phyloP scores from a whole-genome alignment of 805 yeast genomes.

The Sungouiella thailandica region DNA sequence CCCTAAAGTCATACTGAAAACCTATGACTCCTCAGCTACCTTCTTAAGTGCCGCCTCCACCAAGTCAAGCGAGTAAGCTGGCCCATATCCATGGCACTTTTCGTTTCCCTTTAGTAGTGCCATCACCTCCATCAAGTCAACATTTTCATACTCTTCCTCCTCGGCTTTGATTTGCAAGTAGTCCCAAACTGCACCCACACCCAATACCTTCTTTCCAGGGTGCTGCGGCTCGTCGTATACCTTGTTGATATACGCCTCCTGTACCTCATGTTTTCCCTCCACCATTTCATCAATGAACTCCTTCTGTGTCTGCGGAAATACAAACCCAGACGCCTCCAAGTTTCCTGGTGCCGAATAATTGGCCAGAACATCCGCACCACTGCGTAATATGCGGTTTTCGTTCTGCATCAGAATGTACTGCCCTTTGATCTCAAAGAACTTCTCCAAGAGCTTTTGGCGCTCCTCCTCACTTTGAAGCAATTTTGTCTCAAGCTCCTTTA shows the following conservation, averaged over 20 bases:
- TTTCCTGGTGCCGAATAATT: not conserved
- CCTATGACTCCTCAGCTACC: too few species aligned
- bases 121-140: constrained; percentile 61
- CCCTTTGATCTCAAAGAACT: constrained; percentile 47
- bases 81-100: constrained; percentile 76
- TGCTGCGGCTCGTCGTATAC: constrained; percentile 33
- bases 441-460: constrained; percentile 40
- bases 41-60: constrained; percentile 25
- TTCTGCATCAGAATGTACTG: constrained; percentile 53
- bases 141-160: constrained; percentile 39
- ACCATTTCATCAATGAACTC: constrained; percentile 30
- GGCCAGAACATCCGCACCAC: constrained; percentile 8
- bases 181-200: constrained; percentile 82
- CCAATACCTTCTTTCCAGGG: constrained; percentile 49
- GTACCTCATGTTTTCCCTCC: constrained; percentile 21
- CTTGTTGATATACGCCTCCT: constrained; percentile 18
- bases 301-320: constrained; percentile 31
- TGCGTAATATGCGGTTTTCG: constrained; percentile 55
- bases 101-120: constrained; percentile 58
- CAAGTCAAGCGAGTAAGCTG: constrained; percentile 49
- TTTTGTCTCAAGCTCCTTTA: constrained; percentile 62
- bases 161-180: constrained; percentile 49
- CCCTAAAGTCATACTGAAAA: too few species aligned
- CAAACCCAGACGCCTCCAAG: constrained; percentile 15
- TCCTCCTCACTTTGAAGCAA: constrained; percentile 54